Percentiles rank a stretch among this genome's conserved stretches.
phyloP scores from a whole-genome alignment of 2,329 filamentous ascomycete genomes.

The Aureobasidium melanogenum region DNA sequence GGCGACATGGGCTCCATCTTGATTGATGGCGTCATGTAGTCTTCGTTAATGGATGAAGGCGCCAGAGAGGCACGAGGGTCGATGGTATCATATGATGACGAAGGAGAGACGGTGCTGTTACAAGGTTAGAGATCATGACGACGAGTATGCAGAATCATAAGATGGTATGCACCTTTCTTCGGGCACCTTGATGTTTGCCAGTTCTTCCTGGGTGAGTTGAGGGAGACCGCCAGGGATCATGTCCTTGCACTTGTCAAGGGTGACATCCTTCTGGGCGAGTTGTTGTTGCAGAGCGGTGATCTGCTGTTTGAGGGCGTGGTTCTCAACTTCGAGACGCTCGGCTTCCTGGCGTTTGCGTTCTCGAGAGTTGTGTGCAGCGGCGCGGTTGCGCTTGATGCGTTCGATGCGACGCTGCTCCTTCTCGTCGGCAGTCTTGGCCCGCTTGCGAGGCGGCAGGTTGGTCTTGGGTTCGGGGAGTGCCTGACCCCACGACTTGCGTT shows the following conservation, averaged over 20 bases:
- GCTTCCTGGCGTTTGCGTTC: conserved; percentile 89
- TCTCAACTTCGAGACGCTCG: conserved; percentile 59
- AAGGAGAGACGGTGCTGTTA: conserved; percentile 10
- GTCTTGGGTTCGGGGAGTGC: conserved; percentile 95
- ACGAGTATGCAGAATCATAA: background rate
- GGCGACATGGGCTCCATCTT: conserved; percentile 17
- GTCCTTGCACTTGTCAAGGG: conserved; percentile 15
- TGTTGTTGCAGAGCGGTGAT: conserved; percentile 9
- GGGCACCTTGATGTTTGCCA: conserved; percentile 12
- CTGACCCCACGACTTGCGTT: conserved; percentile 98
- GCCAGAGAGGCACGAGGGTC: conserved; percentile 16
- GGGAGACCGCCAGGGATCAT: conserved; percentile 14
- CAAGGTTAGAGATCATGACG: conserved; percentile 8
- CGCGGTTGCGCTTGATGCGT: conserved; percentile 90
- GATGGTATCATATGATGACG: conserved; percentile 15
- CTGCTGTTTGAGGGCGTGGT: conserved; percentile 13
- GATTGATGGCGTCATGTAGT: conserved; percentile 17
- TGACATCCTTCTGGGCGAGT: conserved; percentile 13
- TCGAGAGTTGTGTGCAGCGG: conserved; percentile 90
- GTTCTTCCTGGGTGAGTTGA: conserved; percentile 13
- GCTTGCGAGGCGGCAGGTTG: conserved; percentile 88
- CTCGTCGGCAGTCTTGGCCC: conserved; percentile 96
- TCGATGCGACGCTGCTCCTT: conserved; percentile 98
- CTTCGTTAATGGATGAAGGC: conserved; percentile 14
- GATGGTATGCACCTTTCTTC: conserved; percentile 14